A percentile compares a stretch with the other conserved stretches of the same genome.
These are phyloP conservation scores for Dactylellina haptotyla DNA, from an alignment of 2,329 filamentous ascomycete species.

Conservation along the genomic window DNA sequence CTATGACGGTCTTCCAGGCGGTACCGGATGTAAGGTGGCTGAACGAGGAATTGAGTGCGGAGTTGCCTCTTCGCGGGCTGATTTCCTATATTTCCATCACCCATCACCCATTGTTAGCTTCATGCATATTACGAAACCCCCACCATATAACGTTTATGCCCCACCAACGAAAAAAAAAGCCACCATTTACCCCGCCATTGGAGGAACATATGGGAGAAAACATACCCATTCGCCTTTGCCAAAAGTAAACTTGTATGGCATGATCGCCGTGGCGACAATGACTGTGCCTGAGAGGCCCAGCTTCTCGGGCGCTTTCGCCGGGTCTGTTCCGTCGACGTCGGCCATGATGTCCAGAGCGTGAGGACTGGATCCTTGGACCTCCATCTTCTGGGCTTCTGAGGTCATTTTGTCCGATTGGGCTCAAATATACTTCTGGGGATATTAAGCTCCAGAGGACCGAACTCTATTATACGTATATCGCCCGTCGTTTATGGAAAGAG, in stretches of 20 bases:
- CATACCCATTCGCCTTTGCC: constrained; percentile 69
- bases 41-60: constrained; percentile 91
- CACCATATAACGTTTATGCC: too few species aligned
- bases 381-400: constrained; percentile 34
- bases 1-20: constrained; percentile 89
- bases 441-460: constrained; percentile 6
- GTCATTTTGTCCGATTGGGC: constrained; percentile 34
- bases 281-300: constrained; percentile 71
- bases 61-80: constrained; percentile 81
- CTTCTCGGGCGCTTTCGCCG: constrained; percentile 67
- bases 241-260: constrained; percentile 70
- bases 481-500: neutral
- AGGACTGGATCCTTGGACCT: constrained; percentile 36
- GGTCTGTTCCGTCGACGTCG: constrained; percentile 62
- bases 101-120: too few species aligned
- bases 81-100: too few species aligned
- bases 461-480: constrained; percentile 4
- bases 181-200: neutral
- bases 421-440: neutral
- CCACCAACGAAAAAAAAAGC: neutral
- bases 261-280: constrained; percentile 72
- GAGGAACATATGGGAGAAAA: constrained; percentile 2
- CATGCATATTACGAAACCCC: too few species aligned
- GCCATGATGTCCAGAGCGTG: constrained; percentile 46
- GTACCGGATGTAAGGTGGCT: constrained; percentile 85